Percentiles rank a stretch among this genome's conserved stretches.
Conservation (phyloP, 371 early-diverging fungal genomes). For the Mortierella sp. region DNA sequence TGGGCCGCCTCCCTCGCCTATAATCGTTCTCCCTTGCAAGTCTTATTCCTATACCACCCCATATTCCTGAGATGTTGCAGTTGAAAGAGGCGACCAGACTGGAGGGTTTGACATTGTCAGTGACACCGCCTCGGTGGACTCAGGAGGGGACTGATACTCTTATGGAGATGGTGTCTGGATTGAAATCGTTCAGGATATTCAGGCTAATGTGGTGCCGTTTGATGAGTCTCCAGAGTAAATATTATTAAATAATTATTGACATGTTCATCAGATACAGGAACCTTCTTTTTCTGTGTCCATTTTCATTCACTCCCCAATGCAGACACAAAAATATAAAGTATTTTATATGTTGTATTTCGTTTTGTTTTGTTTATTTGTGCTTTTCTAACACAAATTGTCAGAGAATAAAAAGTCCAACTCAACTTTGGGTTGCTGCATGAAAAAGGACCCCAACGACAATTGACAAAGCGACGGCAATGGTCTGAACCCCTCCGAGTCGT, state of each 20-base stretch:
- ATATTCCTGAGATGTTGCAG: background rate
- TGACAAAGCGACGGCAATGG: background rate
- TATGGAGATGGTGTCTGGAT: background rate
- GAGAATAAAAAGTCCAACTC: background rate
- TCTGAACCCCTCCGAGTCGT: background rate
- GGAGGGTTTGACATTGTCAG: background rate
- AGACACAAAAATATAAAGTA: too few relatives aligned
- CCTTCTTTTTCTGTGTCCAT: too few relatives aligned
- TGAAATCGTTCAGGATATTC: background rate
- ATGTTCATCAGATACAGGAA: too few relatives aligned
- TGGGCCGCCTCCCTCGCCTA: background rate
- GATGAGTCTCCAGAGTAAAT: too few relatives aligned
- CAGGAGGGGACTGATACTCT: background rate
- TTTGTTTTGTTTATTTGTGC: background rate
- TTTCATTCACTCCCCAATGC: too few relatives aligned
- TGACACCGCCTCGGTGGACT: background rate
- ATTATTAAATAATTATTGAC: too few relatives aligned
- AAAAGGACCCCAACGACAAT: background rate
- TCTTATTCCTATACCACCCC: background rate
- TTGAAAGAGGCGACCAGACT: background rate
- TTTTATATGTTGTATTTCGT: too few relatives aligned
- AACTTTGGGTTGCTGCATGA: background rate
- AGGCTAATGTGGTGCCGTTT: background rate
- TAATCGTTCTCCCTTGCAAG: background rate
- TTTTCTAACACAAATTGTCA: background rate